Percentiles rank a stretch among this genome's conserved stretches.
Evolutionary conservation across 2,329 filamentous ascomycete genomes (phyloP).

Genomic region (Beauveria sp.): DNA sequence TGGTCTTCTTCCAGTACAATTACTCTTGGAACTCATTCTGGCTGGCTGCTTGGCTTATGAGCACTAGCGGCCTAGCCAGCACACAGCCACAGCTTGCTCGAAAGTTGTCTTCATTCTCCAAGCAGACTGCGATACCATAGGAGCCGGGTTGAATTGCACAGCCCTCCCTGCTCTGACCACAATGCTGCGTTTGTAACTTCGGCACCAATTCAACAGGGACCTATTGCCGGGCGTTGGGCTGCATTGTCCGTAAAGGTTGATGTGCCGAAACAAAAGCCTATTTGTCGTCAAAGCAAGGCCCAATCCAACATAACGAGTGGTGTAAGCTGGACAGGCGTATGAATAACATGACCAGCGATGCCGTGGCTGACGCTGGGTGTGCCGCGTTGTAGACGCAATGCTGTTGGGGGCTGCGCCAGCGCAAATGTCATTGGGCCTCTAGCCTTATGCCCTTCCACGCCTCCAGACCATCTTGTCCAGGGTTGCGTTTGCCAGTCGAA

Average conservation of each 20-base stretch:
- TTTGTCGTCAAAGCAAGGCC: not conserved
- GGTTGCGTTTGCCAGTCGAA: too few species aligned
- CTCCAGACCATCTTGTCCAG: too few species aligned
- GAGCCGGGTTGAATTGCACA: not conserved
- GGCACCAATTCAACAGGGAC: not conserved
- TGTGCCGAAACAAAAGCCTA: not conserved
- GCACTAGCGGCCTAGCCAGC: not conserved
- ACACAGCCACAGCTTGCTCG: not conserved
- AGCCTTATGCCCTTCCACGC: not conserved
- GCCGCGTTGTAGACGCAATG: not conserved
- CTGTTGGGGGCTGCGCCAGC: not conserved
- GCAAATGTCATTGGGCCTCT: not conserved
- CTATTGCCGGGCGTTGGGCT: not conserved
- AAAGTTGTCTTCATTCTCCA: not conserved
- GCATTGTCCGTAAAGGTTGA: not conserved
- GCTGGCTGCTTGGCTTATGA: not conserved
- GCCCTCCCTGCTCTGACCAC: not conserved
- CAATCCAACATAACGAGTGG: not conserved
- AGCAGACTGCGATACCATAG: not conserved
- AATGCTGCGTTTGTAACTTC: not conserved
- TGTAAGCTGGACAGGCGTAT: not conserved
- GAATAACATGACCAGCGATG: not conserved
- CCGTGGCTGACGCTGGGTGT: not conserved
- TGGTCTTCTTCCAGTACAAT: not conserved
- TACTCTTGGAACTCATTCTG: not conserved